Evolutionary conservation across 1,284 basidiomycete species (phyloP), one percentile per base, ranked within the genome.

Genomic region (Pseudozyma thailandica): DNA sequence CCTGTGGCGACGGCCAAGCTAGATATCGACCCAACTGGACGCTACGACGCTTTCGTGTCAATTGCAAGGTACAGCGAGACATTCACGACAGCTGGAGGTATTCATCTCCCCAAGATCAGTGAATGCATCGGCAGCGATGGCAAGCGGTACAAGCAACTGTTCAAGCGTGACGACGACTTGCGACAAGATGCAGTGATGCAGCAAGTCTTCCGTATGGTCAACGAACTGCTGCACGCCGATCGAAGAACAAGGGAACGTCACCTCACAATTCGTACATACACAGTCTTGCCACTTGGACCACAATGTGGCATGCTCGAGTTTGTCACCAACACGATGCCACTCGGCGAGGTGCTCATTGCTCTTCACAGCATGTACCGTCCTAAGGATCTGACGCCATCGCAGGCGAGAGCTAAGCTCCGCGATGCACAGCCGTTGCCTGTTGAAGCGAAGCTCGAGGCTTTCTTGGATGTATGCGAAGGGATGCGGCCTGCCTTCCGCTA

Each of bases 111-210:
- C 0, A 97, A 97, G 82, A 90, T 95, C 70, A 89, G 85, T 54
- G 84, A 81, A 2, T 96, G 92, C 61, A 64, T 86, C 16, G 93
- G 92, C 12, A 87, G 86, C 2, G 87, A 91, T 75, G 92, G 91
- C 0, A 78, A 85, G 30, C 84, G 81, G 44, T 91, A 94, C 83
- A 91, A 87, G 65, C 93, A 98, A 82, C 83, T 98, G 92, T 96
- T 94, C 86, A 98, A 98, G 83, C 91, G 92, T 12, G 88, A 91
- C 83, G 88, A 90, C 18, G 95, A 98, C 78, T 84, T 96, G 30
- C 89, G 95, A 27, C 96, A 98, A 84, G 95, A 98, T 81, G 94
- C 95, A 0, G 93, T 98, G 44, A 97, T 98, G 94, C 93, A 97
- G 80, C 96, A 98, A 84, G 93, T 97, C 2, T 98, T 98, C 79